Evolutionary conservation across 148 eudicot species (phyloP), one percentile per base, ranked within the genome.

Genomic region (Chenopodium album): DNA sequence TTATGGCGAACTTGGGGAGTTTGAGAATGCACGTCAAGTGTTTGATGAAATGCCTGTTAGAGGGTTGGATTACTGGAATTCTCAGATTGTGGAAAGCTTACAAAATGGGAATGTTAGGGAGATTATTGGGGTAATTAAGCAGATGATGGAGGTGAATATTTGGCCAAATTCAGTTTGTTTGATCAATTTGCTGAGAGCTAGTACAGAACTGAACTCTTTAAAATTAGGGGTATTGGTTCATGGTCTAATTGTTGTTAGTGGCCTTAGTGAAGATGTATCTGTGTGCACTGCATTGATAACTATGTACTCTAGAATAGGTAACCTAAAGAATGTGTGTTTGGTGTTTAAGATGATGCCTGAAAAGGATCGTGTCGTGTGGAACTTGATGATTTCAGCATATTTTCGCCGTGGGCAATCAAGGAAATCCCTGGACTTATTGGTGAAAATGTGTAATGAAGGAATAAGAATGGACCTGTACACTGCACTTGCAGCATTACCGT

Each of bases 321-420:
- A 67, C 50, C 65, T 84, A 29, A 29, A 81, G 34, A 78, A 81
- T 34, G 82, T 85, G 3, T 29, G 79, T 41, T 87, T 87, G 64
- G 74, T 84, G 75, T 86, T 84, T 48, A 85, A 83, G 76, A 75
- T 71, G 46, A 86, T 81, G 75, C 52, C 79, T 70, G 85, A 78
- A 8, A 87, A 80, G 79, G 88, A 87, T 78, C 74, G 76, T 71
- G 86, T 87, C 20, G 85, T 81, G 56, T 87, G 88, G 87, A 87
- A 86, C 66, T 44, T 84, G 71, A 84, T 86, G 86, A 81, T 86
- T 52, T 81, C 82, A 14, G 86, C 84, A 1, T 84, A 84, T 78
- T 78, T 73, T 48, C 82, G 86, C 52, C 37, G 50, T 67, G 80
- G 86, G 44, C 60, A 78, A 60, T 84, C 82, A 1, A 71, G 56